Conservation (phyloP, 2,329 filamentous ascomycete genomes). For the Calonectria honghensis region DNA sequence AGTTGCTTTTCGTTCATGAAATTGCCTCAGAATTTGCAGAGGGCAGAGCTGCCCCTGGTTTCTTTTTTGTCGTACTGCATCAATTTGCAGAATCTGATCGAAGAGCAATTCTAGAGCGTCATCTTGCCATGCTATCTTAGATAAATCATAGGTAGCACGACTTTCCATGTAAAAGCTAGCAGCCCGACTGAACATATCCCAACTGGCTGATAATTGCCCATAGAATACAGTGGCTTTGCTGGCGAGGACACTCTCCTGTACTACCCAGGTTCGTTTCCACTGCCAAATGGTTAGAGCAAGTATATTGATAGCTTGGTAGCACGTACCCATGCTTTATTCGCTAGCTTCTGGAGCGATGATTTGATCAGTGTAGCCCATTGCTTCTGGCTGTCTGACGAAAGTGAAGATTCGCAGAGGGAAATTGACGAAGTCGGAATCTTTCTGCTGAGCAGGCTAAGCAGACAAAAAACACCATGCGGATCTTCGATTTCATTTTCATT, state of each 20-base stretch:
- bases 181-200: background rate
- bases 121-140: background rate
- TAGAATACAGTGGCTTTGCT: background rate
- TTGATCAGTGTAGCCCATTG: background rate
- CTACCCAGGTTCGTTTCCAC: background rate
- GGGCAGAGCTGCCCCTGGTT: background rate
- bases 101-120: background rate
- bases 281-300: background rate
- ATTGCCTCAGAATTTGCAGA: background rate
- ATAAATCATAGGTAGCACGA: background rate
- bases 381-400: background rate
- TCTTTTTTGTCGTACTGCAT: background rate
- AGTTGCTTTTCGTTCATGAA: background rate
- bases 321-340: background rate
- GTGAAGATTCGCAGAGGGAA: background rate
- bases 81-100: background rate
- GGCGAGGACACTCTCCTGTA: background rate
- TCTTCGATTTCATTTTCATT: background rate
- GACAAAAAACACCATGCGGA: background rate
- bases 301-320: background rate
- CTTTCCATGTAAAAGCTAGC: background rate
- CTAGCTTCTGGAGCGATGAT: background rate
- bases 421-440: background rate
- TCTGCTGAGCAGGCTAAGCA: background rate
- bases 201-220: background rate